Evolutionary conservation across 164 flowering plant species (phyloP), one percentile per base, ranked within the genome.

Genomic region (Tetracentron sinense): DNA sequence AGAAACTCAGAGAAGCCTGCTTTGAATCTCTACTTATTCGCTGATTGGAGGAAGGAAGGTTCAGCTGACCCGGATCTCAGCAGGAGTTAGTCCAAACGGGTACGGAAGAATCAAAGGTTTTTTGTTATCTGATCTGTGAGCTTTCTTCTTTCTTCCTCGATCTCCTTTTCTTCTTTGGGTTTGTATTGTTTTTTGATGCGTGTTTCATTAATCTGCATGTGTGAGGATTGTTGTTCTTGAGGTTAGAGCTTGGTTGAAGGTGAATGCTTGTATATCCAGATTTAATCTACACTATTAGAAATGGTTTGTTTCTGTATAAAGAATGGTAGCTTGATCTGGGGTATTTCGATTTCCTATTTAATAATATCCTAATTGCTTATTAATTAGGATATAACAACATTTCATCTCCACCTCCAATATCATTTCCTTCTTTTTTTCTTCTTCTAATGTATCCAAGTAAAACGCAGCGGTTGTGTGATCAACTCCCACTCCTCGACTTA

Each of bases 31-130:
- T 42, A 7, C 46, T 26, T 65, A 20, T 60, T 58, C 15, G 17
- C 23, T 64, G 60, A 54, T 60, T 60, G 65, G 65, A 23, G 55
- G 44, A 44, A 56, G 26, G 54, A 35, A 20, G 59, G 27, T 20
- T 28, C 7, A 22, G 46, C 47, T 23, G 56, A 66, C 50, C 27
- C 64, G 66, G 74, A 71, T 71, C 74, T 60, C 54, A 57, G 26
- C 46, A 65, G 33, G 30, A 58, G 30, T 17, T 15, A 29, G 11
- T 2, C 33, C 14, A 25, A 19, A 60, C 12, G 27, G 19, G 26
- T 17, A 15, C 19, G 1, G 12, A 16, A 27, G 20, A 2, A 49
- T 38, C 22, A 49, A 58, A 56, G 23, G 31, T 8, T 47, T 16
- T 22, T 47, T 22, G 25, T 48, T 58, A n/a, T 65, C 42, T 57